Percentiles rank a stretch among this genome's conserved stretches.
phyloP scores from a whole-genome alignment of 768 basidiomycete genomes.

The Pilatotrama ljubarskyi region DNA sequence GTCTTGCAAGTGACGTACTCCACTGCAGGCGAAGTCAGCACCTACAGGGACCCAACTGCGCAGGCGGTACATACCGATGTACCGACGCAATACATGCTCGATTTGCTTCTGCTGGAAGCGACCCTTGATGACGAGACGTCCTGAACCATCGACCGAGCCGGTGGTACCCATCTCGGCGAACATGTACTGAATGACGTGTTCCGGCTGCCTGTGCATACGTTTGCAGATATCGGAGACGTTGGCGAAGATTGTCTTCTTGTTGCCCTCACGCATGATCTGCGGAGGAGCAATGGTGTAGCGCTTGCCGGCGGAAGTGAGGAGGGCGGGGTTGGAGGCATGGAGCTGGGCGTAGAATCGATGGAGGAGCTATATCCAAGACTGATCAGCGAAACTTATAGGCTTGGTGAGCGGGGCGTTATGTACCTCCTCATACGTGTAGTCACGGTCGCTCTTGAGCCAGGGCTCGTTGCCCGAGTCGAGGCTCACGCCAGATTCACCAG shows the following conservation, averaged over 20 bases:
- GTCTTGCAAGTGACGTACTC: conserved; percentile 99
- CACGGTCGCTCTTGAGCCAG: conserved; percentile 91
- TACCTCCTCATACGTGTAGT: conserved; percentile 95
- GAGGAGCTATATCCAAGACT: conserved; percentile 60
- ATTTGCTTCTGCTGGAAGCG: conserved; percentile 98
- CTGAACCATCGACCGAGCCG: conserved; percentile 90
- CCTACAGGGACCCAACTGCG: not conserved
- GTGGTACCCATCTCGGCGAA: conserved; percentile 99
- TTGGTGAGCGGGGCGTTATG: conserved; percentile 20
- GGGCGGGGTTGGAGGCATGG: conserved; percentile 91
- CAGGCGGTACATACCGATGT: conserved; percentile 74
- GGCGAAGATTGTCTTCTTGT: conserved; percentile 96
- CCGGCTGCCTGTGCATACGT: conserved; percentile 96
- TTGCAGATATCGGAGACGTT: conserved; percentile 98
- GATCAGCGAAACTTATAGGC: not conserved
- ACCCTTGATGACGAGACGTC: conserved; percentile 94
- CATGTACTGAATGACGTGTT: conserved; percentile 96
- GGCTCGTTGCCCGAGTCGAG: conserved; percentile 79
- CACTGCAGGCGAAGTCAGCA: conserved; percentile 46
- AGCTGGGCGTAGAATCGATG: conserved; percentile 89
- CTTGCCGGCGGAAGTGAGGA: conserved; percentile 82
- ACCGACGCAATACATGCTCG: conserved; percentile 93
- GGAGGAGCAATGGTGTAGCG: conserved; percentile 98
- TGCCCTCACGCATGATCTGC: conserved; percentile 90
- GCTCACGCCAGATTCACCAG: conserved; percentile 50